These are phyloP conservation scores for Alternaria sp. DNA, from an alignment of 2,329 filamentous ascomycete species.

Conservation along the genomic window DNA sequence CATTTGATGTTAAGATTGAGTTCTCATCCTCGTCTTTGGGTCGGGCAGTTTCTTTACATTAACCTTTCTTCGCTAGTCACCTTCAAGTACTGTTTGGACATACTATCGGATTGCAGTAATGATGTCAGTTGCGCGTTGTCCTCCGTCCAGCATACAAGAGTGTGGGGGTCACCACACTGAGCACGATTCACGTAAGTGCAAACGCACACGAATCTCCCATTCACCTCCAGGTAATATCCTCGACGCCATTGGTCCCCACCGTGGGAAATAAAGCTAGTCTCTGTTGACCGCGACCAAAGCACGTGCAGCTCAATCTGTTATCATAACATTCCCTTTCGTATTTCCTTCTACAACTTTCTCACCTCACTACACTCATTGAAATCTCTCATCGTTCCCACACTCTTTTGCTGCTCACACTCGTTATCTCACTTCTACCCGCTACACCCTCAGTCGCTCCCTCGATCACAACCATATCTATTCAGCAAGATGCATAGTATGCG, in stretches of 20 bases:
- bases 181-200: conserved; percentile 14
- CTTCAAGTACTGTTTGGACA: background rate
- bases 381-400: background rate
- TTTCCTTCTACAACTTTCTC: background rate
- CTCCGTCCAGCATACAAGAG: conserved; percentile 3
- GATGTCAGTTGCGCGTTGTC: conserved; percentile 1
- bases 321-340: conserved; percentile 11
- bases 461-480: background rate
- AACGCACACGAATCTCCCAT: conserved; percentile 11
- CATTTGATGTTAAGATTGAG: background rate
- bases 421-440: background rate
- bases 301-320: background rate
- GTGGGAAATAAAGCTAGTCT: conserved; percentile 6
- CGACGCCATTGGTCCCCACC: conserved; percentile 15
- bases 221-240: conserved; percentile 11
- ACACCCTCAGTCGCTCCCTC: background rate
- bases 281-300: conserved; percentile 4
- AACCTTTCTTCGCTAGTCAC: background rate
- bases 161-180: background rate
- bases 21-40: background rate
- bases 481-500: conserved; percentile 20
- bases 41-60: background rate
- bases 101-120: background rate
- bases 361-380: conserved; percentile 12
- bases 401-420: conserved; percentile 7